Conservation (phyloP, 2,329 filamentous ascomycete genomes). For the Epichloe aotearoae region DNA sequence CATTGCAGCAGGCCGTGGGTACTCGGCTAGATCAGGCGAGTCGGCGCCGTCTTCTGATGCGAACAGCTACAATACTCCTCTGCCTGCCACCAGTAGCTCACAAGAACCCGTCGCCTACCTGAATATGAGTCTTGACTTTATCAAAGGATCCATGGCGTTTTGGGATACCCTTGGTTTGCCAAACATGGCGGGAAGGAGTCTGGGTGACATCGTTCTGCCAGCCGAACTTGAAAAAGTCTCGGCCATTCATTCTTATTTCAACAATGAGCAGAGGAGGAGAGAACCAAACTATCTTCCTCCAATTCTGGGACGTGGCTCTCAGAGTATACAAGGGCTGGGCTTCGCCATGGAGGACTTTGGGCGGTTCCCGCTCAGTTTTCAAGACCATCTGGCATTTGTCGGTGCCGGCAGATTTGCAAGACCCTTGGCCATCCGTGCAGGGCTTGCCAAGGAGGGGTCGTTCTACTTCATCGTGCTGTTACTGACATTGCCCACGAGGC, state of each 20-base stretch:
- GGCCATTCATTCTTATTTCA: conserved; percentile 36
- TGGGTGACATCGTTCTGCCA: conserved; percentile 40
- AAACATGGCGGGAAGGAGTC: conserved; percentile 32
- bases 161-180: conserved; percentile 38
- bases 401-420: conserved; percentile 37
- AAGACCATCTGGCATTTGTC: conserved; percentile 42
- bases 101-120: conserved; percentile 43
- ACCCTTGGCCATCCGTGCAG: conserved; percentile 36
- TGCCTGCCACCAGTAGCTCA: conserved; percentile 20
- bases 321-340: conserved; percentile 40
- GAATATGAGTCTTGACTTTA: conserved; percentile 44
- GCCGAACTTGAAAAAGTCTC: conserved; percentile 39
- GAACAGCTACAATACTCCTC: not conserved
- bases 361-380: conserved; percentile 37
- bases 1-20: conserved; percentile 36
- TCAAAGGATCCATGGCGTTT: conserved; percentile 43
- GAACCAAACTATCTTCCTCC: conserved; percentile 52
- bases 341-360: conserved; percentile 40
- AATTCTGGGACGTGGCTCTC: conserved; percentile 43
- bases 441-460: conserved; percentile 45
- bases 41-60: conserved; percentile 20
- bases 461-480: conserved; percentile 48
- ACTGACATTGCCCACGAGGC: conserved; percentile 24
- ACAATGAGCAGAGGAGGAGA: conserved; percentile 42
- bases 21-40: conserved; percentile 34